These are phyloP conservation scores for Aspergillus kassunensis DNA, from an alignment of 495 filamentous ascomycete genomes.

Conservation along the genomic window DNA sequence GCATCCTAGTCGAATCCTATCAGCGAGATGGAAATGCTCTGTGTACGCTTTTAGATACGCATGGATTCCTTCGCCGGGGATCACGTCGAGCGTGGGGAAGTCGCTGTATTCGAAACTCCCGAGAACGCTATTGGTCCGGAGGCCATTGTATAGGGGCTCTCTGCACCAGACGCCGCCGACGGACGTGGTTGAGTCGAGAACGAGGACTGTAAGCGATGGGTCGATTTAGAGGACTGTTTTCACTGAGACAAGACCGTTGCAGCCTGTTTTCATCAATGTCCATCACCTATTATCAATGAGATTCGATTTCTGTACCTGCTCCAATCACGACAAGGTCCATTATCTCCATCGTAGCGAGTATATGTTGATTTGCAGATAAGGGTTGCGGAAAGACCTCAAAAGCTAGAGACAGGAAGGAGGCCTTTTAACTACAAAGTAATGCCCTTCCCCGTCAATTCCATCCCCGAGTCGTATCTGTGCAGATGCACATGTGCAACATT, in stretches of 20 bases:
- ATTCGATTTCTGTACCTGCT: not conserved
- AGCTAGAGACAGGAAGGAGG: too few relatives aligned
- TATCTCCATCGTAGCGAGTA: not conserved
- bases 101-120: conserved; percentile 68
- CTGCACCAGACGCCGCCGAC: conserved; percentile 72
- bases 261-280: conserved; percentile 38
- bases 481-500: too few relatives aligned
- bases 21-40: conserved; percentile 52
- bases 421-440: too few relatives aligned
- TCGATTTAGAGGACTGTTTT: conserved; percentile 56
- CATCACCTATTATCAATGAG: too few relatives aligned
- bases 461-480: too few relatives aligned
- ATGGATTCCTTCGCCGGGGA: conserved; percentile 59
- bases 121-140: conserved; percentile 60
- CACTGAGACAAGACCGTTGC: conserved; percentile 54
- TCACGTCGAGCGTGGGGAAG: conserved; percentile 60
- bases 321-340: not conserved
- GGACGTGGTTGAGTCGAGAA: conserved; percentile 51
- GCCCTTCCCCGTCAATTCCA: too few relatives aligned
- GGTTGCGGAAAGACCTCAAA: too few relatives aligned
- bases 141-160: conserved; percentile 58
- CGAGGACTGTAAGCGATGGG: conserved; percentile 41
- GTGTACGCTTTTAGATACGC: conserved; percentile 62
- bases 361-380: too few relatives aligned
- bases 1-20: conserved; percentile 46